Percentiles rank a stretch among this genome's conserved stretches.
These are phyloP conservation scores for Yamadazyma atmosphaerica DNA, from an alignment of 1,139 yeast species.

Conservation along the genomic window DNA sequence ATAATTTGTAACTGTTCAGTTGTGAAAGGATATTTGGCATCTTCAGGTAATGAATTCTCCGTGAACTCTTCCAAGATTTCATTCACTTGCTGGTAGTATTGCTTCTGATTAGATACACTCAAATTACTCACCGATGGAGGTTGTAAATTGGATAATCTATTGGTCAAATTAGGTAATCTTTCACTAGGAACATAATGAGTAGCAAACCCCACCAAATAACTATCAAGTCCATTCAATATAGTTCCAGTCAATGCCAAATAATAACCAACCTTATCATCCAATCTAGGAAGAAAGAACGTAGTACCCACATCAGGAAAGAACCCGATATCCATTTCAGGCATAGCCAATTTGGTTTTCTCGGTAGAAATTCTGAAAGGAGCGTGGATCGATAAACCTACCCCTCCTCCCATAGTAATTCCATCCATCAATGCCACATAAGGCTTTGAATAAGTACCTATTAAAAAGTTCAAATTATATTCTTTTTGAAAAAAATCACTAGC, in stretches of 20 bases:
- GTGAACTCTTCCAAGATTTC: slow-evolving; percentile 76
- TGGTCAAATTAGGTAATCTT: slow-evolving; percentile 59
- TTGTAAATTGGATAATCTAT: slow-evolving; percentile 61
- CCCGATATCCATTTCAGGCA: slow-evolving; percentile 98
- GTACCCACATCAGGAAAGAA: slow-evolving; percentile 97
- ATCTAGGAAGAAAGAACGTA: slow-evolving; percentile 80
- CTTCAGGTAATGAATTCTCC: slow-evolving; percentile 62
- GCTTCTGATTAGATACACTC: slow-evolving; percentile 28
- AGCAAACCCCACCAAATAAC: slow-evolving; percentile 79
- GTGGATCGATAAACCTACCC: slow-evolving; percentile 89
- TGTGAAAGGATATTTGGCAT: slow-evolving; percentile 59
- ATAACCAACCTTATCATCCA: slow-evolving; percentile 81
- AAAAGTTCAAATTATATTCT: slow-evolving; percentile 82
- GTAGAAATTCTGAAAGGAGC: slow-evolving; percentile 94
- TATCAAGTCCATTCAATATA: slow-evolving; percentile 73
- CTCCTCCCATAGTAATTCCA: slow-evolving; percentile 98
- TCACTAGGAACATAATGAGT: slow-evolving; percentile 82
- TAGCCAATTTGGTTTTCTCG: slow-evolving; percentile 86
- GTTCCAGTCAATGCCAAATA: slow-evolving; percentile 88
- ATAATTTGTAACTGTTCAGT: slow-evolving; percentile 60
- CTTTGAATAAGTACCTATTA: slow-evolving; percentile 77
- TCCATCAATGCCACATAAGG: slow-evolving; percentile 85
- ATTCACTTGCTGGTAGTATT: slow-evolving; percentile 62
- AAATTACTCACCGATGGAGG: slow-evolving; percentile 36
- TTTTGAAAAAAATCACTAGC: slow-evolving; percentile 69